Evolutionary conservation across 2,329 filamentous ascomycete species (phyloP).

Genomic region (Magnaporthiopsis poae): DNA sequence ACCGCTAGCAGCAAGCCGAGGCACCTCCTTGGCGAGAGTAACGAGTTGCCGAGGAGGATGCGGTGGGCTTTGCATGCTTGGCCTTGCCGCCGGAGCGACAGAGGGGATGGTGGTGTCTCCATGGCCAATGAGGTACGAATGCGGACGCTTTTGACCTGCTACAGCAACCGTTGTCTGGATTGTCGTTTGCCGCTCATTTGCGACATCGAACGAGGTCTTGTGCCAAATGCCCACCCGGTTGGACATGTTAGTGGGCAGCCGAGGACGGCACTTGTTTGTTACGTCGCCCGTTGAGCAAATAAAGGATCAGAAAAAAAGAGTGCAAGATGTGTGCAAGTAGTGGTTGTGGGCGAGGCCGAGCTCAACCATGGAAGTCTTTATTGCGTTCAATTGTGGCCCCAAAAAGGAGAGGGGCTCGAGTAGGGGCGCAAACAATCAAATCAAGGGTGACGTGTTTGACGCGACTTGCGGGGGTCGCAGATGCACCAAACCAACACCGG

Average conservation of each 20-base stretch:
- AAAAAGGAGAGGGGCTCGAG: not conserved
- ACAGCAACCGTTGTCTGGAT: slow-evolving; percentile 12
- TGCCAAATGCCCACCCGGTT: slow-evolving; percentile 15
- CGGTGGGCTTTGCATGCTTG: not conserved
- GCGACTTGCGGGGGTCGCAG: not conserved
- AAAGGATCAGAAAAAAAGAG: not conserved
- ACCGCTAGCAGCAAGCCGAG: slow-evolving; percentile 31
- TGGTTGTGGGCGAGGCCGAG: not conserved
- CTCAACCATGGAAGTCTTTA: not conserved
- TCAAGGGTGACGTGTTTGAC: not conserved
- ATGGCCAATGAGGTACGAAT: slow-evolving; percentile 6
- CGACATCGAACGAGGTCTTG: slow-evolving; percentile 18
- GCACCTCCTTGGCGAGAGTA: slow-evolving; percentile 8
- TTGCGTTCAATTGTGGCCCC: not conserved
- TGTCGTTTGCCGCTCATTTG: slow-evolving; percentile 11
- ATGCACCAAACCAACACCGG: slow-evolving; percentile 4
- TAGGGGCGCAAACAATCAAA: not conserved
- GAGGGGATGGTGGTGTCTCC: not conserved
- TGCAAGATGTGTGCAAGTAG: not conserved
- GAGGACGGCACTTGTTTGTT: not conserved
- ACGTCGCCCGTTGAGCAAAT: not conserved
- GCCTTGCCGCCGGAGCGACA: not conserved
- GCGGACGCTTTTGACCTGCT: slow-evolving; percentile 18
- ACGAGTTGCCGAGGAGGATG: not conserved
- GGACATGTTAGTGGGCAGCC: slow-evolving; percentile 1